Conservation (phyloP, 139 green algal genomes). For the Marvania coccoides region DNA sequence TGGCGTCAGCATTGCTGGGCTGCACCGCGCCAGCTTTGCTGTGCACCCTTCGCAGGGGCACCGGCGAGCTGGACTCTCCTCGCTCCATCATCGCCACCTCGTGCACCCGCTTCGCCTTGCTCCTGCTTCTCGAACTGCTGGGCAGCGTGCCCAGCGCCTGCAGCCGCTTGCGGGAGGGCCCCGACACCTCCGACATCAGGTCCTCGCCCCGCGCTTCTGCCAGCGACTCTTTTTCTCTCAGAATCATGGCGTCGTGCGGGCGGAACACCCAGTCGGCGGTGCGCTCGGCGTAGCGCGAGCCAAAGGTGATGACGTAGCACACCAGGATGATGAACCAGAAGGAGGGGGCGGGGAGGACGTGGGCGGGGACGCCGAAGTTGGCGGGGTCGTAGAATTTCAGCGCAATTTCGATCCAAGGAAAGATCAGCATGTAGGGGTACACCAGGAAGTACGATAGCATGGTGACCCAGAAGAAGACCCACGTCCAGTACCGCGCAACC, state of each 20-base stretch:
- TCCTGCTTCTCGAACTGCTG: no score
- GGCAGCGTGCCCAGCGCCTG: neutral
- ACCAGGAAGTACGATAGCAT: constrained; percentile 54
- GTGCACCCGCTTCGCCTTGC: no score
- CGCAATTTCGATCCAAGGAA: constrained; percentile 34
- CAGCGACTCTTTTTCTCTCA: constrained; percentile 29
- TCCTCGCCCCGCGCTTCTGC: neutral
- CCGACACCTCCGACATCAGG: constrained; percentile 2
- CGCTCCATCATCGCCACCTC: no score
- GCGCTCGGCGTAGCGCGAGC: constrained; percentile 33
- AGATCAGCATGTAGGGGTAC: constrained; percentile 57
- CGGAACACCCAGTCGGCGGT: constrained; percentile 36
- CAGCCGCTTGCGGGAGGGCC: neutral
- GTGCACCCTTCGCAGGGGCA: no score
- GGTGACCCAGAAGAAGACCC: constrained; percentile 39
- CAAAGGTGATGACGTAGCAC: constrained; percentile 32
- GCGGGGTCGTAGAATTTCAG: constrained; percentile 34
- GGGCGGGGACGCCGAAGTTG: constrained; percentile 34
- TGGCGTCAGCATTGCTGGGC: no score
- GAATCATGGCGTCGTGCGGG: constrained; percentile 40
- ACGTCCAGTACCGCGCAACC: constrained; percentile 61
- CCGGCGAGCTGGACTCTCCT: no score
- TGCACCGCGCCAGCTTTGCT: no score
- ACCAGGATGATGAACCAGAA: constrained; percentile 48
- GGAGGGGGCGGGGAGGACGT: constrained; percentile 23